Evolutionary conservation across 768 basidiomycete species (phyloP).

Genomic region (Cantharellus cinnabarinus): DNA sequence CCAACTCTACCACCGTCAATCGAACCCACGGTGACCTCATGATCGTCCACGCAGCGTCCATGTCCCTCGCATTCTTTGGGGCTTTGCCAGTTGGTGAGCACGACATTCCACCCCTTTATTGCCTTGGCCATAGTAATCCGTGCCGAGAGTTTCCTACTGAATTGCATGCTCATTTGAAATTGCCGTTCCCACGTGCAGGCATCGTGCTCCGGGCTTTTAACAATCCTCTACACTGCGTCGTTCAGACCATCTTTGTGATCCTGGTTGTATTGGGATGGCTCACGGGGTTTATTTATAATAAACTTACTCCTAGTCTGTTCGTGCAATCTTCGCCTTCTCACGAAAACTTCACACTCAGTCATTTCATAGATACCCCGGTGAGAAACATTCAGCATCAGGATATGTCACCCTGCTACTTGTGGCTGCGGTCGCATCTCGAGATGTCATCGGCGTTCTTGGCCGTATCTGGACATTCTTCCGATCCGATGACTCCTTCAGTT

Average conservation of each 20-base stretch:
- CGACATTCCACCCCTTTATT: background rate
- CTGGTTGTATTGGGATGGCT: conserved; percentile 44
- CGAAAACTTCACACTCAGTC: background rate
- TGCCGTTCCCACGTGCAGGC: conserved; percentile 23
- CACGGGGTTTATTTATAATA: conserved; percentile 49
- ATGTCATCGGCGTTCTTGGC: conserved; percentile 26
- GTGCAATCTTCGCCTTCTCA: conserved; percentile 16
- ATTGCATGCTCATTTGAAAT: background rate
- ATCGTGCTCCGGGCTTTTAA: conserved; percentile 63
- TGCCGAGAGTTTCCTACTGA: background rate
- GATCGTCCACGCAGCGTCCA: conserved; percentile 47
- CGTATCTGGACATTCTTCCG: conserved; percentile 31
- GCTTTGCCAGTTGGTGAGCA: conserved; percentile 57
- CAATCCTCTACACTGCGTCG: conserved; percentile 39
- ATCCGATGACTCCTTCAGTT: background rate
- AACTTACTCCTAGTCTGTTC: conserved; percentile 67
- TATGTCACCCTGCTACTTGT: conserved; percentile 32
- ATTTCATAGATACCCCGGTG: conserved; percentile 19
- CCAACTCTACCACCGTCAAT: conserved; percentile 11
- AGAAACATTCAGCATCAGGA: conserved; percentile 41
- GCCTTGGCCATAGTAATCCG: background rate
- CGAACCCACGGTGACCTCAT: conserved; percentile 28
- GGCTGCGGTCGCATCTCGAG: conserved; percentile 27
- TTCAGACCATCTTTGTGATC: conserved; percentile 41
- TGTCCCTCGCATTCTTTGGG: conserved; percentile 65